Percentiles rank a stretch among this genome's conserved stretches.
Evolutionary conservation across 768 basidiomycete genomes (phyloP).

Genomic region (Phanerochaete sordida): DNA sequence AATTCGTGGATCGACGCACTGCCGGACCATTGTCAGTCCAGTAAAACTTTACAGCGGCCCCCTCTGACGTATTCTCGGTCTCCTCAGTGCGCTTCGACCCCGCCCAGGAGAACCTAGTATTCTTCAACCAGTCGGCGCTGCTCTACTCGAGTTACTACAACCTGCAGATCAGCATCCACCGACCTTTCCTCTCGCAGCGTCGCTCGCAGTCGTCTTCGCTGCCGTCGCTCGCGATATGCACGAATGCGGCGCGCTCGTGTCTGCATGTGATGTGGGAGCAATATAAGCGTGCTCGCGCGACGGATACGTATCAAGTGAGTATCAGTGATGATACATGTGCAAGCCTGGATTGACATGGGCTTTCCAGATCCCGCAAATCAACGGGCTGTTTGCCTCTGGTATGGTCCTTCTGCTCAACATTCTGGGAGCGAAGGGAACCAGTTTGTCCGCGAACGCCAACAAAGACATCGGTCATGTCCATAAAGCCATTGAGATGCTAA

Average conservation of each 20-base stretch:
- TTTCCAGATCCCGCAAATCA: slow-evolving; percentile 18
- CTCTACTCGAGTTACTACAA: slow-evolving; percentile 43
- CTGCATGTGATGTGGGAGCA: slow-evolving; percentile 38
- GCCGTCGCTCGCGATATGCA: slow-evolving; percentile 48
- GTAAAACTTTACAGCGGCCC: not conserved
- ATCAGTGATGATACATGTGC: slow-evolving; percentile 16
- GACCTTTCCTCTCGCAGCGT: slow-evolving; percentile 72
- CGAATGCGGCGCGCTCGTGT: slow-evolving; percentile 43
- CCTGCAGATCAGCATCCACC: slow-evolving; percentile 64
- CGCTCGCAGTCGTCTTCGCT: slow-evolving; percentile 41
- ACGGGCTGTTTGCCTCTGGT: slow-evolving; percentile 30
- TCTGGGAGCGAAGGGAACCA: slow-evolving; percentile 34
- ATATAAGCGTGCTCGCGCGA: slow-evolving; percentile 20
- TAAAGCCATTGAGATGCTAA: slow-evolving; percentile 35
- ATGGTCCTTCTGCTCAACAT: slow-evolving; percentile 43
- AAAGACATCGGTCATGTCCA: slow-evolving; percentile 36
- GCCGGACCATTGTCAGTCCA: slow-evolving; percentile 46
- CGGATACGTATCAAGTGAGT: slow-evolving; percentile 16
- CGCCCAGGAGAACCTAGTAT: slow-evolving; percentile 12
- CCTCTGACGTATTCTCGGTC: not conserved
- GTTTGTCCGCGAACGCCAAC: slow-evolving; percentile 26
- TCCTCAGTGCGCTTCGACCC: slow-evolving; percentile 24
- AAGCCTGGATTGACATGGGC: not conserved
- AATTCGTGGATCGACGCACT: slow-evolving; percentile 62
- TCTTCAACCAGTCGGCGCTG: slow-evolving; percentile 32